Base-by-base conservation (phyloP, 768 basidiomycete genomes). In the Exidia glandulosa region DNA sequence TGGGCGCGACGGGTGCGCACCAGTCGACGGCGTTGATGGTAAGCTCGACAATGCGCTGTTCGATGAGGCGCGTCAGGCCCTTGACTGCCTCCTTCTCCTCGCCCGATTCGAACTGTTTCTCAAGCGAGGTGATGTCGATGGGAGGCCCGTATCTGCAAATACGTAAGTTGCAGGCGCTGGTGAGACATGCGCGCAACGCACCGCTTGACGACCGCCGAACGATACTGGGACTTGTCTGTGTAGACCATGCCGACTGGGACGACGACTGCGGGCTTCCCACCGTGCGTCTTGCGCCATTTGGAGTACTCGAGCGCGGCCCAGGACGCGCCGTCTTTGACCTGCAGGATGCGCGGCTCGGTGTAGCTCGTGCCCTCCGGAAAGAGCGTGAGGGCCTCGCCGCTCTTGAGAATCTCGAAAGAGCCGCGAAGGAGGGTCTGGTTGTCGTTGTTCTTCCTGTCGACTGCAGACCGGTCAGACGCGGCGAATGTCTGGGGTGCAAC, bases 1-100 rank as follows among this genome's bases (percentile, higher is more conserved):
- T 9, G 45, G 29, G 45, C 13, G 19, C 19, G 19, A 30, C n/a
- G n/a, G n/a, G n/a, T n/a, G n/a, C 73, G 58, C 50, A 75, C 94
- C 96, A 99, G 71, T 97, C 91, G 32, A 90, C 86, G 12, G 93
- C 90, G 68, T 99, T 98, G 61, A 98, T 81, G 6, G 90, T 96
- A 36, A 86, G 75, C 70, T 83, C 81, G 27, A 85, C 70, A 62
- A 99, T 75, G 67, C 84, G 83, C 12, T 70, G 69, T 71, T 91
- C 86, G 59, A 97, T 85, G 29, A 76, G 72, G 59, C 79, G 81
- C 30, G 94, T 94, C 60, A 99, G 76, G 61, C 83, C 79, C 76
- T 97, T 98, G 64, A 91, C 94, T 23, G 92, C 90, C 60, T 79
- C 75, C 59, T 91, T 85, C 47, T 84, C 88, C 30, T 75, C 75